phyloP scores from a whole-genome alignment of 106 monocot genomes.

The Dactylorhiza incarnata region DNA sequence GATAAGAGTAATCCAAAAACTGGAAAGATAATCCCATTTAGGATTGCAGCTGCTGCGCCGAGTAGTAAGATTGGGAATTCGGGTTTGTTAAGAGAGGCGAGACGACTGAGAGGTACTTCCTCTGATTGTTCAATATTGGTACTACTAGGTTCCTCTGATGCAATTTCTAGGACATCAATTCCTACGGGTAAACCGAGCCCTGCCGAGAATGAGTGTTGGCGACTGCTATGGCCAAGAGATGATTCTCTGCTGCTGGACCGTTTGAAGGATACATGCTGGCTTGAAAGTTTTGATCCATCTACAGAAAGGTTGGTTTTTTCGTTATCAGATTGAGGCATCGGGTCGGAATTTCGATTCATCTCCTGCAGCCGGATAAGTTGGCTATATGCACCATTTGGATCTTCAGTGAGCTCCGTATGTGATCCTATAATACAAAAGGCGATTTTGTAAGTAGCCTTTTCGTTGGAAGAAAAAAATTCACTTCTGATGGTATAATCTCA shows the following conservation, averaged over 20 bases:
- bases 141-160: background rate
- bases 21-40: slow-evolving; percentile 23
- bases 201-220: slow-evolving; percentile 5
- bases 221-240: slow-evolving; percentile 18
- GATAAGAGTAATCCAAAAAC: slow-evolving; percentile 21
- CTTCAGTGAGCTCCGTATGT: slow-evolving; percentile 18
- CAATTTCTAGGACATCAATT: slow-evolving; percentile 5
- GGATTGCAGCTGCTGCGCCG: slow-evolving; percentile 17
- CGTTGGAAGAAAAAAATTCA: background rate
- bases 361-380: slow-evolving; percentile 34
- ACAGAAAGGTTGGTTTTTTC: background rate
- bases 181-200: slow-evolving; percentile 8
- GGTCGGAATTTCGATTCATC: slow-evolving; percentile 24
- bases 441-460: background rate
- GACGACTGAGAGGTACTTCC: slow-evolving; percentile 23
- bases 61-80: slow-evolving; percentile 21
- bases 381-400: slow-evolving; percentile 30
- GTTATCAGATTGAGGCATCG: background rate
- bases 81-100: slow-evolving; percentile 30
- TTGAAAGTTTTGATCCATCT: background rate
- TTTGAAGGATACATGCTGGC: slow-evolving; percentile 1
- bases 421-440: slow-evolving; percentile 15
- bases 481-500: background rate
- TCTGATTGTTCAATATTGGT: slow-evolving; percentile 1
- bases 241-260: slow-evolving; percentile 9